These are phyloP conservation scores for Kodamaea plutei DNA, from an alignment of 1,139 yeast genomes.

Conservation along the genomic window DNA sequence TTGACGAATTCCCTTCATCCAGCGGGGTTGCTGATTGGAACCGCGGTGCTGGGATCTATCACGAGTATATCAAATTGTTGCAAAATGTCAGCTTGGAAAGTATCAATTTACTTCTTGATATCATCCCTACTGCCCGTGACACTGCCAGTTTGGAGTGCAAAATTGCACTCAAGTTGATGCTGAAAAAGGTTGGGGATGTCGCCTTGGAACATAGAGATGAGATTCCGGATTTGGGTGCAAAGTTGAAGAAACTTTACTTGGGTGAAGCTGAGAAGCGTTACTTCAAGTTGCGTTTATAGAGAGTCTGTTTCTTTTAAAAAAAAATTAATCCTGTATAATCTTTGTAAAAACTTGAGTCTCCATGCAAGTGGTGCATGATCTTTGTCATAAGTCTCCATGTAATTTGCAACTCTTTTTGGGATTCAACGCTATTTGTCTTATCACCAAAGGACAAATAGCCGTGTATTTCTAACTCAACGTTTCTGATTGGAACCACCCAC, in stretches of 20 bases:
- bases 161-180: slow-evolving; percentile 51
- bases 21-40: slow-evolving; percentile 53
- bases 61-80: slow-evolving; percentile 37
- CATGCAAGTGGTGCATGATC: too few relatives aligned
- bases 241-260: slow-evolving; percentile 33
- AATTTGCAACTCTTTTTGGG: too few relatives aligned
- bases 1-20: slow-evolving; percentile 43
- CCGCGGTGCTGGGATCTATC: slow-evolving; percentile 57
- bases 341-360: too few relatives aligned
- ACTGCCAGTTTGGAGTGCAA: slow-evolving; percentile 27
- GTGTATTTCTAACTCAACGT: too few relatives aligned
- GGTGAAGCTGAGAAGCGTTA: slow-evolving; percentile 47
- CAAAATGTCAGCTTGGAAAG: slow-evolving; percentile 10
- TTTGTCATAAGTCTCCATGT: too few relatives aligned
- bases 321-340: too few relatives aligned
- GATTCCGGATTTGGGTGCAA: slow-evolving; percentile 18
- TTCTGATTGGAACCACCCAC: too few relatives aligned
- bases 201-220: slow-evolving; percentile 22
- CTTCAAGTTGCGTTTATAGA: slow-evolving; percentile 24
- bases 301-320: too few relatives aligned
- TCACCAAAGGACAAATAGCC: too few relatives aligned
- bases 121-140: slow-evolving; percentile 37
- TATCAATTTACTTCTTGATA: slow-evolving; percentile 35
- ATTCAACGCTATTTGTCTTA: too few relatives aligned
- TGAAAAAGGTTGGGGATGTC: slow-evolving; percentile 42